Evolutionary conservation across 2,329 filamentous ascomycete genomes (phyloP), one percentile per base, ranked within the genome.

Genomic region (Neofusicoccum sp.): DNA sequence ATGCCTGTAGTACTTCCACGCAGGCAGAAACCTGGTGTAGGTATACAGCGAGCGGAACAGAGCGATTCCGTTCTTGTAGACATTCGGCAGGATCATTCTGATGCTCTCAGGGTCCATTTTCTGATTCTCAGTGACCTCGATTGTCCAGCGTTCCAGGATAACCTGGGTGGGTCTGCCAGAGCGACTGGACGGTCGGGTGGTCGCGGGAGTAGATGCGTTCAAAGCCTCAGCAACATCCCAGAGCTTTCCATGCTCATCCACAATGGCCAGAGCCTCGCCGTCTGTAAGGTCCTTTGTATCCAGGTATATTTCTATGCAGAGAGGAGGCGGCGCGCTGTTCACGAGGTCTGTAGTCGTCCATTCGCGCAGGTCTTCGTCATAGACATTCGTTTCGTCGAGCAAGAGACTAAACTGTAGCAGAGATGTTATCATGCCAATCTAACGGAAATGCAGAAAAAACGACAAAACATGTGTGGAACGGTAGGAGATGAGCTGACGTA

Each of bases 21-120:
- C 88, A 2, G 95, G 95, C 66, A 97, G 80, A 66, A 97, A 85
- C 70, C 91, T 89, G 44, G 92, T 87, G 61, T 91, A 90, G 56
- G 91, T 87, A 75, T 91, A 97, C 49, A 99, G 83, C 1, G 93
- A 93, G 65, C 95, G 87, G 78, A 98, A 97, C 70, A 97, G 87
- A 68, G 98, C 90, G 67, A 99, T 96, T 70, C 91, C 92, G 79
- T 96, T 95, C 80, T 99, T 99, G 83, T 99, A 99, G 64, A 97
- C 88, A 59, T 92, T 94, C 12, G 95, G 93, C 58, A 98, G 80
- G 14, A 12, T 56, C 50, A 48, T 45, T 49, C 61, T 50, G 45
- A 14, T 49, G 34, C 43, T 44, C 45, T 63, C 61, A 36, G 85
- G 81, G 50, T 85, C 81, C 60, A 77, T 82, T 70, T 62, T 91